These are phyloP conservation scores for California macrophylla DNA, from an alignment of 441 rosid species.

Conservation along the genomic window DNA sequence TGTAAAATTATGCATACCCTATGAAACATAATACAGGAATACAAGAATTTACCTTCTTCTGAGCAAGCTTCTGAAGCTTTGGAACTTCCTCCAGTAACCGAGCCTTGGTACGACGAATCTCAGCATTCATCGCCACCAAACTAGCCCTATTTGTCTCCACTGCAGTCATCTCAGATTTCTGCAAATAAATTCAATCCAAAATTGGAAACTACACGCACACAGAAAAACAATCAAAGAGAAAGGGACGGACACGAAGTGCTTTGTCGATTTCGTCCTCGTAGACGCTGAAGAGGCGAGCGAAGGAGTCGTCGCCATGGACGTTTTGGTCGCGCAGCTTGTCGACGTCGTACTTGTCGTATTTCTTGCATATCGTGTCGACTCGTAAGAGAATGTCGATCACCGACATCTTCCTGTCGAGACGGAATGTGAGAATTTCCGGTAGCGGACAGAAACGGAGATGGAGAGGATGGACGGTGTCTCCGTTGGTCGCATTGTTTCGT, in stretches of 20 bases:
- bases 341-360: constrained; percentile 47
- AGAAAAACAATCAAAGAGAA: neutral
- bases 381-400: constrained; percentile 43
- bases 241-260: constrained; percentile 9
- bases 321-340: constrained; percentile 40
- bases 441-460: neutral
- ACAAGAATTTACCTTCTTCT: constrained; percentile 35
- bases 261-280: constrained; percentile 35
- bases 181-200: constrained; percentile 4
- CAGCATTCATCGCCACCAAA: constrained; percentile 51
- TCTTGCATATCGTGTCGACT: constrained; percentile 53
- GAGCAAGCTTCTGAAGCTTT: constrained; percentile 44
- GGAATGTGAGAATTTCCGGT: neutral
- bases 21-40: neutral
- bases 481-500: neutral
- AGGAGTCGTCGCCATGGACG: constrained; percentile 42
- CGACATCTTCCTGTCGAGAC: constrained; percentile 26
- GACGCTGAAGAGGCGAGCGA: constrained; percentile 33
- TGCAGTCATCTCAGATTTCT: constrained; percentile 48
- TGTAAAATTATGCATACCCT: neutral
- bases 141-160: constrained; percentile 44
- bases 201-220: neutral
- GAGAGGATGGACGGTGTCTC: neutral
- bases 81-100: constrained; percentile 45
- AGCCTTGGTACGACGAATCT: constrained; percentile 52